phyloP scores from a whole-genome alignment of 257 asterid genomes.

The Avicennia marina region DNA sequence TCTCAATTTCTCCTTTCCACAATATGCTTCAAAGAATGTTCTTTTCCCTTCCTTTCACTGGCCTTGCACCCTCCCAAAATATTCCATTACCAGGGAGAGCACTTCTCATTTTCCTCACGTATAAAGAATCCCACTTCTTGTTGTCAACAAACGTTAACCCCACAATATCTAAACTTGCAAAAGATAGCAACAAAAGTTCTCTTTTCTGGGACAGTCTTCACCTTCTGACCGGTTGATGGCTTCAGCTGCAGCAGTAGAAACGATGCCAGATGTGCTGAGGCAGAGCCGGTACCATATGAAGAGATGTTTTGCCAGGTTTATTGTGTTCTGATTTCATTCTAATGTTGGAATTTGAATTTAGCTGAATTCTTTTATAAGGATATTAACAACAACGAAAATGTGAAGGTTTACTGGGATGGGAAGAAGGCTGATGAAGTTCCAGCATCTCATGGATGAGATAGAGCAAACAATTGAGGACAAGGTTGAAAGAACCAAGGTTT shows the following conservation, averaged over 20 bases:
- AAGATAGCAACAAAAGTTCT: neutral
- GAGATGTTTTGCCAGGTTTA: constrained; percentile 70
- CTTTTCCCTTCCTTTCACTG: constrained; percentile 37
- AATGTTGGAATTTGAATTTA: neutral
- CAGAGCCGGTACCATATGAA: constrained; percentile 62
- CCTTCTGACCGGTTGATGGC: constrained; percentile 34
- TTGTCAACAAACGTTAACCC: constrained; percentile 17
- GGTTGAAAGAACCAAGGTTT: constrained; percentile 51
- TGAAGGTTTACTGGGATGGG: constrained; percentile 60
- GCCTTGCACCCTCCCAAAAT: constrained; percentile 20
- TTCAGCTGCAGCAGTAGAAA: constrained; percentile 41
- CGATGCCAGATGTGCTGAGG: constrained; percentile 58
- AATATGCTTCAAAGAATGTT: constrained; percentile 56
- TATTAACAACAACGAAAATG: neutral
- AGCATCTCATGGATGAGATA: constrained; percentile 59
- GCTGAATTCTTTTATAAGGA: too few species aligned
- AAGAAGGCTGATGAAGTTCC: constrained; percentile 63
- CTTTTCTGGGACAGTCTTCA: neutral
- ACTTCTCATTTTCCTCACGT: constrained; percentile 23
- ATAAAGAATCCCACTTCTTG: constrained; percentile 28
- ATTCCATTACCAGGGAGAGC: constrained; percentile 35
- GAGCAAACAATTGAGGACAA: constrained; percentile 66
- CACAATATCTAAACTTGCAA: constrained; percentile 21
- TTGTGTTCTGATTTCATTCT: neutral
- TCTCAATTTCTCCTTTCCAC: constrained; percentile 35